Evolutionary conservation across 495 filamentous ascomycete species (phyloP).

Genomic region (Jackrogersella minutella): DNA sequence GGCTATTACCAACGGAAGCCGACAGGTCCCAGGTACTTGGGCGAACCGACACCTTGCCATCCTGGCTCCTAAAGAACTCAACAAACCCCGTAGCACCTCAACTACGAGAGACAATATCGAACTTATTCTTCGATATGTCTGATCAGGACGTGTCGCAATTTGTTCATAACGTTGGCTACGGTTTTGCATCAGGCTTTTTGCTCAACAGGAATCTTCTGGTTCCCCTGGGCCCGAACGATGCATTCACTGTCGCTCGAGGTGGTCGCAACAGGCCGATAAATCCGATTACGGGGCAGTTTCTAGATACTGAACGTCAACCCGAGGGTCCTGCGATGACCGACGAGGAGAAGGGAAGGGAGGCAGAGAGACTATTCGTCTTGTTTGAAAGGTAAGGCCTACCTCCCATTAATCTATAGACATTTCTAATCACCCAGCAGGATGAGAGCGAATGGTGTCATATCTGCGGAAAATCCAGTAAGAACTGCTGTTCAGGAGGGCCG

Average conservation of each 20-base stretch:
- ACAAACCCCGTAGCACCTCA: constrained; percentile 73
- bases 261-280: constrained; percentile 64
- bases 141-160: constrained; percentile 75
- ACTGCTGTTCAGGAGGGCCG: constrained; percentile 78
- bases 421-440: constrained; percentile 61
- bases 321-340: constrained; percentile 77
- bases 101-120: constrained; percentile 76
- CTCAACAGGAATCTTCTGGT: constrained; percentile 81
- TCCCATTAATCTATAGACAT: neutral
- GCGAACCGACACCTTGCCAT: constrained; percentile 73
- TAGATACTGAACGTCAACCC: constrained; percentile 70
- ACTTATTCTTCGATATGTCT: constrained; percentile 86
- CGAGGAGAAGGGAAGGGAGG: constrained; percentile 92
- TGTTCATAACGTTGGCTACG: constrained; percentile 86
- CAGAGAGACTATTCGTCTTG: constrained; percentile 89
- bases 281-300: constrained; percentile 87
- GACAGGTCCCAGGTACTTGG: constrained; percentile 85
- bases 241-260: constrained; percentile 51
- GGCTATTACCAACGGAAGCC: constrained; percentile 77
- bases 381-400: constrained; percentile 77
- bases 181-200: constrained; percentile 89
- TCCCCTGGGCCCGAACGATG: constrained; percentile 70
- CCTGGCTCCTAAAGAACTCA: constrained; percentile 80
- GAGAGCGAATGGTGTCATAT: constrained; percentile 81
- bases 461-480: constrained; percentile 84